These are phyloP conservation scores for Rhizoclosmatium globosum DNA, from an alignment of 192 early-diverging fungal genomes.

Conservation along the genomic window DNA sequence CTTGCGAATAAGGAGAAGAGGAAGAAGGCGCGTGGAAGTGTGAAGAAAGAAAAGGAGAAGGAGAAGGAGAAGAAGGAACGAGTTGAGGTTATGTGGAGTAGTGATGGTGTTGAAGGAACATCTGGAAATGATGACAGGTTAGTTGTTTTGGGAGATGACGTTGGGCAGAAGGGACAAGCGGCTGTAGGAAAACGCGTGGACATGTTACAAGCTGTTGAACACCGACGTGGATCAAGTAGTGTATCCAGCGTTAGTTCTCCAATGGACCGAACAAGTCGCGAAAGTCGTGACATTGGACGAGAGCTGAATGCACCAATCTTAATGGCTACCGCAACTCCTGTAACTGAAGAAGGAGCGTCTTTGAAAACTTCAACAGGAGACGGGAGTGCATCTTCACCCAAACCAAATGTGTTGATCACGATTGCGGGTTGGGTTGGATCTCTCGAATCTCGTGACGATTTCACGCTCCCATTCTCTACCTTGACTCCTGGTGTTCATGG, in stretches of 20 bases:
- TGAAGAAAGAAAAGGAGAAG: conserved; percentile 38
- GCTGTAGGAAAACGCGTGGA: not conserved
- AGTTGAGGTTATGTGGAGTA: too few species aligned
- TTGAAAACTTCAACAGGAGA: not conserved
- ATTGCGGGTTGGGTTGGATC: conserved; percentile 80
- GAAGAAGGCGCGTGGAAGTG: conserved; percentile 33
- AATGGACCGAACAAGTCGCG: not conserved
- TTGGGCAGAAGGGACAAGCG: not conserved
- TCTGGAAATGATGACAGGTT: not conserved
- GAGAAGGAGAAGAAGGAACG: conserved; percentile 21
- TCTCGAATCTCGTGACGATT: conserved; percentile 74
- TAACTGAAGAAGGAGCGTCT: not conserved
- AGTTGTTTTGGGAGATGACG: not conserved
- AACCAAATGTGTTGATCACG: conserved; percentile 79
- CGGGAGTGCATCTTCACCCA: not conserved
- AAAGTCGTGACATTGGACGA: not conserved
- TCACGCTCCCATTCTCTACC: conserved; percentile 83
- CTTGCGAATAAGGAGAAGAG: conserved; percentile 51
- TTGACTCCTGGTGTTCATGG: conserved; percentile 77
- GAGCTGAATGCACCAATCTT: not conserved
- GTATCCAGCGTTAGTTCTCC: not conserved
- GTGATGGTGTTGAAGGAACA: too few species aligned
- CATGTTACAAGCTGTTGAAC: not conserved
- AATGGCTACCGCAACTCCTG: not conserved
- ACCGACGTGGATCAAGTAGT: not conserved